Percentiles rank a stretch among this genome's conserved stretches.
These are phyloP conservation scores for Cairneyella variabilis DNA, from an alignment of 495 filamentous ascomycete genomes.

Conservation along the genomic window DNA sequence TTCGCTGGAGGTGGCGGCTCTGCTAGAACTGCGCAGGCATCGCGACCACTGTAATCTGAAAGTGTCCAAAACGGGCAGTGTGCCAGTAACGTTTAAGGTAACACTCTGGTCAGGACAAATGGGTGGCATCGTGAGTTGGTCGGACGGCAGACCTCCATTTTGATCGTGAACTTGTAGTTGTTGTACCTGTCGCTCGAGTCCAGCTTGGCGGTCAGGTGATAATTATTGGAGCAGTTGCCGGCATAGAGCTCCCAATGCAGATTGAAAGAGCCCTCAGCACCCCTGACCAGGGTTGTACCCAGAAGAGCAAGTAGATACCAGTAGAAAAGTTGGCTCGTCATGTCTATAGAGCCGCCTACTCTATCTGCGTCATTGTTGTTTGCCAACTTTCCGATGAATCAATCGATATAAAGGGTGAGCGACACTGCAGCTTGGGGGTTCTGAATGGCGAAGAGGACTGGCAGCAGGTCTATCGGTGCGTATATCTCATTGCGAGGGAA, in stretches of 20 bases:
- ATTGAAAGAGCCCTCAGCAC: neutral
- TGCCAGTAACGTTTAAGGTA: neutral
- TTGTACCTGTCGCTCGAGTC: neutral
- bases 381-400: constrained; percentile 13
- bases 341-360: neutral
- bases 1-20: neutral
- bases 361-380: neutral
- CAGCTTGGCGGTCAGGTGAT: neutral
- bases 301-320: constrained; percentile 20
- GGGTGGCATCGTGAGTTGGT: neutral
- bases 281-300: constrained; percentile 1
- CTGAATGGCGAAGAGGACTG: constrained; percentile 37
- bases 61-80: neutral
- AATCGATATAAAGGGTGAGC: constrained; percentile 16
- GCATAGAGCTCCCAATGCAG: neutral
- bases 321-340: constrained; percentile 14
- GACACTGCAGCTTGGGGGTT: constrained; percentile 27
- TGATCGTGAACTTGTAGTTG: neutral
- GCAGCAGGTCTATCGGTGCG: constrained; percentile 29
- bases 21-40: neutral
- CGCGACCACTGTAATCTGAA: neutral
- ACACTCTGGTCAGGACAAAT: neutral
- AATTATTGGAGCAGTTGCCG: neutral
- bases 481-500: constrained; percentile 42
- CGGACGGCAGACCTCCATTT: neutral